A percentile compares a stretch with the other conserved stretches of the same genome.
phyloP scores from a whole-genome alignment of 257 asterid genomes.

The Pogostemon cablin region DNA sequence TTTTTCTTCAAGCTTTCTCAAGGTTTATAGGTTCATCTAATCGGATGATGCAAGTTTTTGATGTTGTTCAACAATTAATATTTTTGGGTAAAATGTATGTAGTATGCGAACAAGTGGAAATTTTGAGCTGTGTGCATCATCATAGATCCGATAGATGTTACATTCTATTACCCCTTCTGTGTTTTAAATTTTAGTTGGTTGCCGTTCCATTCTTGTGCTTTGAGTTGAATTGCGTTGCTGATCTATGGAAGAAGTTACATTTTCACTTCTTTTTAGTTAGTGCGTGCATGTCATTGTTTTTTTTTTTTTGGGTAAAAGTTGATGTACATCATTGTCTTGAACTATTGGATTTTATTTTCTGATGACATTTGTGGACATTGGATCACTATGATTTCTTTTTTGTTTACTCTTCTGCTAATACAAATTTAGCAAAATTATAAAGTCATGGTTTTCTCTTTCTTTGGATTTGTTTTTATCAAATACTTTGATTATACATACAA shows the following conservation, averaged over 20 bases:
- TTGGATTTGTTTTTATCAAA: not conserved
- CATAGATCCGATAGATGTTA: not conserved
- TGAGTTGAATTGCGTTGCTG: not conserved
- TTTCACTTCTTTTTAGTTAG: not conserved
- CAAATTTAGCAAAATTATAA: not conserved
- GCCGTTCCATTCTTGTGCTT: not conserved
- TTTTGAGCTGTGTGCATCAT: not conserved
- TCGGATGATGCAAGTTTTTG: too few species aligned
- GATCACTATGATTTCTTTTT: not conserved
- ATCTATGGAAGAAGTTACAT: not conserved
- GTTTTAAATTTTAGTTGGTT: not conserved
- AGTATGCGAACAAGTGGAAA: not conserved
- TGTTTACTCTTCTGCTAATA: not conserved
- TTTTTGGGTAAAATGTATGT: not conserved
- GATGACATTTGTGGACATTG: not conserved
- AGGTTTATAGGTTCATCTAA: too few species aligned
- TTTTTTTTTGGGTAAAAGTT: not conserved
- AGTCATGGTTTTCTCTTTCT: not conserved
- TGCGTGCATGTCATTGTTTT: too few species aligned
- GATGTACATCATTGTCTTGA: slow-evolving; percentile 9
- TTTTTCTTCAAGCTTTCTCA: too few species aligned
- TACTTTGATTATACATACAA: not conserved
- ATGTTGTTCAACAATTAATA: too few species aligned
- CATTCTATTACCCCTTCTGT: not conserved
- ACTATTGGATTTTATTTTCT: not conserved